Base-by-base conservation (phyloP, 75 land plant genomes). In the Isoetes taiwanensis region DNA sequence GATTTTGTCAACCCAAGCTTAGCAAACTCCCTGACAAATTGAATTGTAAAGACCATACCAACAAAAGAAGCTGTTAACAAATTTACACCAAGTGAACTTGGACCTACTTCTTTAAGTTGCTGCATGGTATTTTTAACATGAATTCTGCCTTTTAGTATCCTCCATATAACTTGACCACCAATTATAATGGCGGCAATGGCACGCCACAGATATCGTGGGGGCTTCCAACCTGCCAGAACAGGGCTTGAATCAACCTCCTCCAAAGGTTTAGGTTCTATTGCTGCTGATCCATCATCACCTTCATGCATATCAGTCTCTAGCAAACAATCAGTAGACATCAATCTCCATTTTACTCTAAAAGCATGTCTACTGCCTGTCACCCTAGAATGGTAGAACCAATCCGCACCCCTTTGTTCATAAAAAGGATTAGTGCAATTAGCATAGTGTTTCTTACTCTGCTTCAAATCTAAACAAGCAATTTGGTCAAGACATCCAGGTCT, bases 11-110 rank as follows among this genome's bases (percentile, higher is more conserved):
- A 69, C 4, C 97, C 93, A 24, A 90, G 65, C 39, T 85, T 62
- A 5, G 84, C 90, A 60, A 90, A 90, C 59, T 90, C 97, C 55
- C 87, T 68, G 24, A 90, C 96, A 69, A 90, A 90, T 50, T 90
- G 97, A 32, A 90, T 90, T 1, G 97, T 86, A 70, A 90, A 90
- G 32, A 93, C 93, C 97, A 86, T 90, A 17, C 97, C 97, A 20
- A 90, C 93, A 69, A 90, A 90, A 3, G 97, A 78, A 30, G 93
- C 64, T 20, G 97, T 90, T 32, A 90, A 65, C 48, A 90, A 66
- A 34, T 80, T 79, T 17, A 90, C 97, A 19, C 93, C 97, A 21
- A 80, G 55, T 0, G 97, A 90, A 40, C 74, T 62, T 0, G 94
- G 97, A 0, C 97, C 97, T 41, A 78, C 82, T 34, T 76, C 63